Base-by-base conservation (phyloP, 1,139 yeast genomes). In the Geotrichum europaeum region DNA sequence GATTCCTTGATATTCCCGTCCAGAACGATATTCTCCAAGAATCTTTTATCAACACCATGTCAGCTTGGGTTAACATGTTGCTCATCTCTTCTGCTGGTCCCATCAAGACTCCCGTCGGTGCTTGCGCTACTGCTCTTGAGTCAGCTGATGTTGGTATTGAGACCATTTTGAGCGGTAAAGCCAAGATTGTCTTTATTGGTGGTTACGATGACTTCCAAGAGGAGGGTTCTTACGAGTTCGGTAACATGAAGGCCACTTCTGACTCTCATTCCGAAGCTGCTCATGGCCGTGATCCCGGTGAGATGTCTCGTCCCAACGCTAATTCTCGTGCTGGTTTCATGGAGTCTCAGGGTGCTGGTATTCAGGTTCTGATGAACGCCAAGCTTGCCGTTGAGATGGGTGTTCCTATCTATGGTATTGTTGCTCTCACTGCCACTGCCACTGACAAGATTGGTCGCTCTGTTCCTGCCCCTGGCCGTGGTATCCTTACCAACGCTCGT, bases 291-390 rank as follows among this genome's bases (percentile, higher is more conserved):
- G 90, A 97, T 62, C 98, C 99, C 68, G 82, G 86, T 66, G 99
- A 94, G 77, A 94, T 94, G 99, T 94, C 98, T 50, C 88, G 99
- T 79, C 99, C 99, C 64, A 83, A 97, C 62, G 91, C 99, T 60
- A 88, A 97, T 53, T 81, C 96, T 60, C 89, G 99, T 83, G 81
- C 87, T 69, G 99, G 99, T 69, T 94, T 94, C 82, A 94, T 94
- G 99, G 99, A 94, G 81, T 87, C 99, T 53, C 99, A 94, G 79
- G 99, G 99, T 82, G 86, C 98, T 58, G 99, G 99, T 86, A 89
- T 90, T 71, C 97, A 95, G 81, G 86, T 94, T 67, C 83, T 95
- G 69, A 94, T 94, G 99, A 84, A 86, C 69, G 99, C 97, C 63
- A 91, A 87, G 68, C 81, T 94, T 70, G 99, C 99, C 51, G 71